Conservation (phyloP, 2,329 filamentous ascomycete genomes). For the Talaromyces sp. region DNA sequence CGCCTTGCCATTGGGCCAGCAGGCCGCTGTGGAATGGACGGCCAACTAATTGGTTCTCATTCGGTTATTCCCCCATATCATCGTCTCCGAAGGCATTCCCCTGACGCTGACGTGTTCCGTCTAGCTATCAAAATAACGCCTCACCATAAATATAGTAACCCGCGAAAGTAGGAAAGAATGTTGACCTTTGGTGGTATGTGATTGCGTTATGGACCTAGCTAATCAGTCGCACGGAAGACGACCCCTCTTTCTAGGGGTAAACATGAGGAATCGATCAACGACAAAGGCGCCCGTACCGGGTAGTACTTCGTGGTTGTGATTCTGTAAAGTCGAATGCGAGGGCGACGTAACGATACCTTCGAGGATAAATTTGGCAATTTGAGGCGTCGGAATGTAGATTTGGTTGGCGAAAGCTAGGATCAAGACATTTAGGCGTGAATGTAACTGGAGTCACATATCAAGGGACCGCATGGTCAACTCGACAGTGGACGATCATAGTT, state of each 20-base stretch:
- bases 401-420: not conserved
- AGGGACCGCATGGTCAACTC: not conserved
- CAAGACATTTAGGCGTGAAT: not conserved
- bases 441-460: not conserved
- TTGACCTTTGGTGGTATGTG: not conserved
- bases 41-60: not conserved
- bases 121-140: too few relatives aligned
- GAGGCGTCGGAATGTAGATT: not conserved
- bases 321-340: not conserved
- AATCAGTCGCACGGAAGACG: not conserved
- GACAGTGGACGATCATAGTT: not conserved
- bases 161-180: not conserved
- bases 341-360: not conserved
- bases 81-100: not conserved
- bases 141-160: not conserved
- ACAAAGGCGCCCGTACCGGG: not conserved
- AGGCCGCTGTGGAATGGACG: not conserved
- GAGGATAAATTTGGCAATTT: too few relatives aligned
- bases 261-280: not conserved
- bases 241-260: not conserved
- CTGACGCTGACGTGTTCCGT: not conserved
- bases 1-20: conserved; percentile 18
- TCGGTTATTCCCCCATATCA: not conserved
- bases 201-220: too few relatives aligned
- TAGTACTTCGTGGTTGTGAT: not conserved